Percentiles rank a stretch among this genome's conserved stretches.
phyloP scores from a whole-genome alignment of 331 rosid genomes.

The Cydonia oblonga region DNA sequence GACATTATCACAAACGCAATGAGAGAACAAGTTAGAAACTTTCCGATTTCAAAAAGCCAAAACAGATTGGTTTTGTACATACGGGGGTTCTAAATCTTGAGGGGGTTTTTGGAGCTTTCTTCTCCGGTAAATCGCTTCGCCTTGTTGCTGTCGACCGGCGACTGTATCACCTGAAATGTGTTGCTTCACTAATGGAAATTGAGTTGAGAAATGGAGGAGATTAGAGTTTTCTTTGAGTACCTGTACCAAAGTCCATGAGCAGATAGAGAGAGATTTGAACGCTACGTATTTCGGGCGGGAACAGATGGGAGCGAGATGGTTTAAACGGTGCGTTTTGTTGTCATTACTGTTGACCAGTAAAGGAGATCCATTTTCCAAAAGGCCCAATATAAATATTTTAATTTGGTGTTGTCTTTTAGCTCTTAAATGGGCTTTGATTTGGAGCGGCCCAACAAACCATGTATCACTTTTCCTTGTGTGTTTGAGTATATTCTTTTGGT shows the following conservation, averaged over 20 bases:
- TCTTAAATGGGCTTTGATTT: not conserved
- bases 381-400: not conserved
- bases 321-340: not conserved
- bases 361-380: not conserved
- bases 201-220: not conserved
- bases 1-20: not conserved
- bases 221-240: constrained; percentile 9
- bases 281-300: constrained; percentile 11
- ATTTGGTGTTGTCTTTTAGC: not conserved
- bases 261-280: constrained; percentile 13
- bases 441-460: not conserved
- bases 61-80: not conserved
- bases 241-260: constrained; percentile 23
- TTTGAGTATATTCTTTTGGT: too few species aligned
- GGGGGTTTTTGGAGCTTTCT: constrained; percentile 33
- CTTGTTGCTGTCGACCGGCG: constrained; percentile 12
- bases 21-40: not conserved
- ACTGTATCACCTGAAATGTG: constrained; percentile 22
- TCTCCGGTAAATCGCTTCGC: constrained; percentile 46
- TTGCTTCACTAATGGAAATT: not conserved
- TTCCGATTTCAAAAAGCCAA: not conserved
- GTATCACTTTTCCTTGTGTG: not conserved
- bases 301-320: not conserved
- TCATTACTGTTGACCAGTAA: not conserved
- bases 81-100: constrained; percentile 22